phyloP scores from a whole-genome alignment of 805 yeast genomes.

The Kazachstania bromeliacearum region DNA sequence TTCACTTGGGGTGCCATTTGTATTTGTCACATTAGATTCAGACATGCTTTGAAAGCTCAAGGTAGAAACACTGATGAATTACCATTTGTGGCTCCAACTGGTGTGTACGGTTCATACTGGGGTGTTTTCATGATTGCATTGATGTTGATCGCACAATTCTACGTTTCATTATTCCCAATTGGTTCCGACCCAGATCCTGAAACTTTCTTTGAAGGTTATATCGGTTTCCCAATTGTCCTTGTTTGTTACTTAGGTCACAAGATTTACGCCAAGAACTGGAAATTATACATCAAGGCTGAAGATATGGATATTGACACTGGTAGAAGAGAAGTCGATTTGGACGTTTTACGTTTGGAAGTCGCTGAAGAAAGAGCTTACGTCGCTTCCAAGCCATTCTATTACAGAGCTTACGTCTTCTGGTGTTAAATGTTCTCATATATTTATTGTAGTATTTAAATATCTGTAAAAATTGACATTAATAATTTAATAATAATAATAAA shows the following conservation, averaged over 20 bases:
- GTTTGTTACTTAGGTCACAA: conserved; percentile 51
- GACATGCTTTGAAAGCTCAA: conserved; percentile 54
- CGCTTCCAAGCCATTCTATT: conserved; percentile 38
- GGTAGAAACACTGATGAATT: conserved; percentile 44
- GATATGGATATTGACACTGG: conserved; percentile 59
- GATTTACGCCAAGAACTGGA: conserved; percentile 38
- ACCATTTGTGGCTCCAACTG: conserved; percentile 57
- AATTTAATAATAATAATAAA: too few relatives aligned
- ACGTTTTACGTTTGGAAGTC: conserved; percentile 40
- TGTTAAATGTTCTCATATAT: conserved; percentile 30
- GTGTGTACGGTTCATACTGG: conserved; percentile 56
- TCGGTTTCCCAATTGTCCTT: conserved; percentile 55
- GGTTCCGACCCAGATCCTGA: conserved; percentile 43
- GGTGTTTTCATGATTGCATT: conserved; percentile 50
- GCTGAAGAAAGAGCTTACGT: conserved; percentile 42
- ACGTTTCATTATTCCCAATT: conserved; percentile 70
- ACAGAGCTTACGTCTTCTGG: conserved; percentile 37
- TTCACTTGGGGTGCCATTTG: conserved; percentile 58
- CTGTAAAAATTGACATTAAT: too few relatives aligned
- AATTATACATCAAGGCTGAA: conserved; percentile 33
- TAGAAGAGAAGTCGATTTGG: conserved; percentile 48
- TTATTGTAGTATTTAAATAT: too few relatives aligned
- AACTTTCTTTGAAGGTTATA: conserved; percentile 54
- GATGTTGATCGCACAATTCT: conserved; percentile 68
- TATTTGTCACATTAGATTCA: conserved; percentile 50